Conservation (phyloP, 129 eudicot genomes). For the Apium graveolens region DNA sequence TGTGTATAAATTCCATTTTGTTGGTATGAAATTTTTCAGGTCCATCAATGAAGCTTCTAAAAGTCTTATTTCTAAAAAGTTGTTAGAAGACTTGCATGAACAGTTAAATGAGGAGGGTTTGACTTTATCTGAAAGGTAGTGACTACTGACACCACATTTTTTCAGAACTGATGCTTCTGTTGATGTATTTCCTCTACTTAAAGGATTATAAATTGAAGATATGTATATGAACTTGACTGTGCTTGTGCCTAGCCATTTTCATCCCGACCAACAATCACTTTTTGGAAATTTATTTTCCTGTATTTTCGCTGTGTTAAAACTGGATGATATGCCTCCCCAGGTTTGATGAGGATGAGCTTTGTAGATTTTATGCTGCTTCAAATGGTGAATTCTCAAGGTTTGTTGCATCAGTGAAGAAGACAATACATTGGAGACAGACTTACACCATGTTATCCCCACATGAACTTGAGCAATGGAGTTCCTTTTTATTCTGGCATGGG, state of each 20-base stretch:
- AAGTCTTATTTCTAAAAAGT: conserved; percentile 25
- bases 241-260: background rate
- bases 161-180: background rate
- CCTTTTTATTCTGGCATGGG: conserved; percentile 72
- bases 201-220: background rate
- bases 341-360: conserved; percentile 54
- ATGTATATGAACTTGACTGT: background rate
- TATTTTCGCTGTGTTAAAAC: background rate
- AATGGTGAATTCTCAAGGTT: conserved; percentile 50
- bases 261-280: background rate
- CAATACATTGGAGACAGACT: conserved; percentile 62
- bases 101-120: conserved; percentile 62
- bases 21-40: conserved; percentile 23
- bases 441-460: conserved; percentile 43
- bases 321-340: conserved; percentile 27
- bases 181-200: background rate
- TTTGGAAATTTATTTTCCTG: background rate
- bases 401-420: conserved; percentile 49
- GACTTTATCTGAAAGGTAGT: conserved; percentile 60
- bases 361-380: conserved; percentile 47
- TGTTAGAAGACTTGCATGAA: conserved; percentile 40
- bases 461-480: conserved; percentile 63
- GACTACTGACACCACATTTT: background rate
- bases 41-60: conserved; percentile 18
- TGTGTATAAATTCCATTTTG: background rate